Percentiles rank a stretch among this genome's conserved stretches.
Evolutionary conservation across 139 green algal genomes (phyloP).

Genomic region (Mesotaenium endlicherianum): DNA sequence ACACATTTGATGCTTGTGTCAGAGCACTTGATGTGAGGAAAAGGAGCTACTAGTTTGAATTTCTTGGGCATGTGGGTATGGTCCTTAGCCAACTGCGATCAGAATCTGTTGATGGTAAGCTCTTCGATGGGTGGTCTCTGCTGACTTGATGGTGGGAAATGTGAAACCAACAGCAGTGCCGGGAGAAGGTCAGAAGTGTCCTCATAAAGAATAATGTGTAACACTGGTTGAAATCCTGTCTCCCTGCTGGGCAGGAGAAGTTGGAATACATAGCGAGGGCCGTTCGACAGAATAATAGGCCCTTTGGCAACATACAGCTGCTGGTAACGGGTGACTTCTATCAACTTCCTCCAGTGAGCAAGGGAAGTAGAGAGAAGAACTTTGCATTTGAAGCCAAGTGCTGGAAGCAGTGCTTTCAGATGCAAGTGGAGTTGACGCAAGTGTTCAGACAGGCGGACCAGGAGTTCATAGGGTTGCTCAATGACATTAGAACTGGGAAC

Average conservation of each 20-base stretch:
- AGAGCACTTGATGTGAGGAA: too few relatives aligned
- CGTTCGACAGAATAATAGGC: slow-evolving; percentile 11
- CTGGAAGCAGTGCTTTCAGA: slow-evolving; percentile 58
- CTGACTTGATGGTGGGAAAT: too few relatives aligned
- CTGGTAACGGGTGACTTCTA: slow-evolving; percentile 73
- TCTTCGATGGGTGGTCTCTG: too few relatives aligned
- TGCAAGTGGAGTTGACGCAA: slow-evolving; percentile 56
- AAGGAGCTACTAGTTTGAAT: too few relatives aligned
- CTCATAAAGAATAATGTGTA: background rate
- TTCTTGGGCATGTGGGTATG: too few relatives aligned
- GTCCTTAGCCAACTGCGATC: too few relatives aligned
- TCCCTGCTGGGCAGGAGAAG: slow-evolving; percentile 26
- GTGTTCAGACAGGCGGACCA: slow-evolving; percentile 65
- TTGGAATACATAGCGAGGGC: slow-evolving; percentile 32
- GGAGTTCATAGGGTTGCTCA: slow-evolving; percentile 65
- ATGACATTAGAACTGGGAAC: slow-evolving; percentile 54
- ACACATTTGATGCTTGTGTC: too few relatives aligned
- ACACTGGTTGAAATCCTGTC: background rate
- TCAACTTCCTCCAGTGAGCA: slow-evolving; percentile 68
- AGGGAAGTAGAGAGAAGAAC: slow-evolving; percentile 14
- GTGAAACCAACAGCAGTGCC: background rate
- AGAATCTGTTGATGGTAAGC: too few relatives aligned
- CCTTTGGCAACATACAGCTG: slow-evolving; percentile 74
- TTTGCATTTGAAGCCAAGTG: slow-evolving; percentile 65
- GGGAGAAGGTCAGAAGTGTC: background rate